Conservation (phyloP, 2,329 filamentous ascomycete genomes). For the Microdochium bolleyi region DNA sequence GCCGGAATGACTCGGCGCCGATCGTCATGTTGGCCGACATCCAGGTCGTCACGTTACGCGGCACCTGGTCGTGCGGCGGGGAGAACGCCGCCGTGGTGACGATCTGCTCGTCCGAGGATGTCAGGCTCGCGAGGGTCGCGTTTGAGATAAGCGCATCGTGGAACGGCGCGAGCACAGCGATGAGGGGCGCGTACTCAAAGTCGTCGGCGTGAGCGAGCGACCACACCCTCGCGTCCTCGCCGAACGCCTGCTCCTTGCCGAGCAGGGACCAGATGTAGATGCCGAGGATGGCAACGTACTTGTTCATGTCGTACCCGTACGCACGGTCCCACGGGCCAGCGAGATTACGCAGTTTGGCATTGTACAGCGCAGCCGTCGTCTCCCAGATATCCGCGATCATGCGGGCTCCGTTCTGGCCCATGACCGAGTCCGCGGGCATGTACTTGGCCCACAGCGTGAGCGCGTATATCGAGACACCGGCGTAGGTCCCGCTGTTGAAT, state of each 20-base stretch:
- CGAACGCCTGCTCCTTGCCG: slow-evolving; percentile 20
- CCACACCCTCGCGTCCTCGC: slow-evolving; percentile 16
- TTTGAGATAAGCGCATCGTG: slow-evolving; percentile 30
- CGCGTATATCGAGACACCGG: slow-evolving; percentile 41
- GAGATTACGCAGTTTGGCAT: slow-evolving; percentile 39
- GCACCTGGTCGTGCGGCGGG: slow-evolving; percentile 36
- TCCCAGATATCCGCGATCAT: slow-evolving; percentile 38
- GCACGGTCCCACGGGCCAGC: slow-evolving; percentile 45
- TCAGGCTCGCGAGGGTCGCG: slow-evolving; percentile 22
- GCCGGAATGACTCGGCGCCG: slow-evolving; percentile 38
- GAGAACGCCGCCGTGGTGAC: slow-evolving; percentile 37
- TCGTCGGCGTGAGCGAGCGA: slow-evolving; percentile 40
- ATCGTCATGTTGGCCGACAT: slow-evolving; percentile 38
- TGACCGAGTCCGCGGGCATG: slow-evolving; percentile 30
- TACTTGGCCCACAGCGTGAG: slow-evolving; percentile 44
- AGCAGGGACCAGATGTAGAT: slow-evolving; percentile 40
- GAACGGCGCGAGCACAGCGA: slow-evolving; percentile 36
- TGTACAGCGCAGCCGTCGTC: slow-evolving; percentile 33
- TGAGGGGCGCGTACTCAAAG: slow-evolving; percentile 37
- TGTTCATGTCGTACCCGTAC: slow-evolving; percentile 47
- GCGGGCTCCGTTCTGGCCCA: slow-evolving; percentile 31
- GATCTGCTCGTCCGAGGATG: slow-evolving; percentile 34
- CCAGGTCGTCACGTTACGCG: slow-evolving; percentile 41
- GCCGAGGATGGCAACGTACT: slow-evolving; percentile 38
- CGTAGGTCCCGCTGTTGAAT: slow-evolving; percentile 32